These are phyloP conservation scores for Inonotus hispidus DNA, from an alignment of 1,284 basidiomycete genomes.

Conservation along the genomic window DNA sequence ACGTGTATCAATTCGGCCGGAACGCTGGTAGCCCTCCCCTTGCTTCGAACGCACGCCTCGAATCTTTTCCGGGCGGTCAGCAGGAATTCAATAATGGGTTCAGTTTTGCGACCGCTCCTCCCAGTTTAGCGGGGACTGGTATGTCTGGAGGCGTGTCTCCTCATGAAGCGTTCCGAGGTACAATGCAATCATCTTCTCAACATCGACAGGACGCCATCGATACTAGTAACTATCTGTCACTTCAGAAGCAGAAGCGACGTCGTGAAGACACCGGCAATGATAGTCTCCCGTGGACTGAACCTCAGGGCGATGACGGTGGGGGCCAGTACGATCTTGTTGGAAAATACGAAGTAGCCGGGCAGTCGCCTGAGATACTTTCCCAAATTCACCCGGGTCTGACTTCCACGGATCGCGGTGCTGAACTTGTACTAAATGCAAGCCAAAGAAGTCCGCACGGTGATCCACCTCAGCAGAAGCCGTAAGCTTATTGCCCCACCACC, in stretches of 20 bases:
- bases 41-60: not conserved
- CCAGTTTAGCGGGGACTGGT: not conserved
- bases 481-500: not conserved
- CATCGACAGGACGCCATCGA: constrained; percentile 2
- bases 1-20: constrained; percentile 10
- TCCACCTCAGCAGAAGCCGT: too few species aligned
- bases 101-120: constrained; percentile 2
- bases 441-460: constrained; percentile 2
- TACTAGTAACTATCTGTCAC: not conserved
- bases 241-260: constrained; percentile 1
- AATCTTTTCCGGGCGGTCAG: not conserved
- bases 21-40: not conserved
- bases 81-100: constrained; percentile 2
- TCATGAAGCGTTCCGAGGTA: not conserved
- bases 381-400: not conserved
- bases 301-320: not conserved
- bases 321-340: not conserved
- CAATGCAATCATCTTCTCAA: not conserved
- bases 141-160: constrained; percentile 6
- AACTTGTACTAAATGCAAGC: not conserved
- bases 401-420: not conserved
- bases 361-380: constrained; percentile 1
- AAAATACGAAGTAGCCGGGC: not conserved
- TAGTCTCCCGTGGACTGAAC: not conserved
- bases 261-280: constrained; percentile 4